These are phyloP conservation scores for Puya raimondii DNA, from an alignment of 176 grass and related monocot genomes.

Conservation along the genomic window DNA sequence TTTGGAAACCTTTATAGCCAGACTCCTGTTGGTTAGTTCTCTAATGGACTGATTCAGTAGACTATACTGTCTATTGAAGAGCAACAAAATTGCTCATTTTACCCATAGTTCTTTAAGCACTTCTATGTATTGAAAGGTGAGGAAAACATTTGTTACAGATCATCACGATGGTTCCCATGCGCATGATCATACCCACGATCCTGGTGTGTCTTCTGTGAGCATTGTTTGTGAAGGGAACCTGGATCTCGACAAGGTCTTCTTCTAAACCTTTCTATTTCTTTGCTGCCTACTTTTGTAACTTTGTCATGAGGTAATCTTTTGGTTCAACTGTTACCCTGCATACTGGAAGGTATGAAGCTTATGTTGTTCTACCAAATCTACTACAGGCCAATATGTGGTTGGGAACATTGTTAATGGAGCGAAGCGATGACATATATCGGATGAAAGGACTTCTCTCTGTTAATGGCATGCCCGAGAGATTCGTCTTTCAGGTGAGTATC, in stretches of 20 bases:
- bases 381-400: slow-evolving; percentile 90
- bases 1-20: no score
- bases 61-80: neutral
- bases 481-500: slow-evolving; percentile 76
- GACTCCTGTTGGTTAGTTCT: no score
- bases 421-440: slow-evolving; percentile 87
- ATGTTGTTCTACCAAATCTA: neutral
- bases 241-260: slow-evolving; percentile 79
- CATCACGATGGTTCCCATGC: slow-evolving; percentile 49
- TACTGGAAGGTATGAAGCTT: neutral
- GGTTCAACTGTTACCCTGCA: neutral
- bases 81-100: neutral
- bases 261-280: slow-evolving; percentile 16
- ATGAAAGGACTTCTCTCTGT: slow-evolving; percentile 95
- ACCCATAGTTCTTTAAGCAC: neutral
- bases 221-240: slow-evolving; percentile 95
- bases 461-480: slow-evolving; percentile 89
- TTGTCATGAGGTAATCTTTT: slow-evolving; percentile 15
- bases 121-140: neutral
- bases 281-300: slow-evolving; percentile 13
- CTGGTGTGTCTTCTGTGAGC: slow-evolving; percentile 94
- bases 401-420: slow-evolving; percentile 77
- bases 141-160: slow-evolving; percentile 38
- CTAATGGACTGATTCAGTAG: neutral
- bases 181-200: slow-evolving; percentile 95